Conservation (phyloP, 352 stramenopile genomes). For the Phytophthora colocasiae region DNA sequence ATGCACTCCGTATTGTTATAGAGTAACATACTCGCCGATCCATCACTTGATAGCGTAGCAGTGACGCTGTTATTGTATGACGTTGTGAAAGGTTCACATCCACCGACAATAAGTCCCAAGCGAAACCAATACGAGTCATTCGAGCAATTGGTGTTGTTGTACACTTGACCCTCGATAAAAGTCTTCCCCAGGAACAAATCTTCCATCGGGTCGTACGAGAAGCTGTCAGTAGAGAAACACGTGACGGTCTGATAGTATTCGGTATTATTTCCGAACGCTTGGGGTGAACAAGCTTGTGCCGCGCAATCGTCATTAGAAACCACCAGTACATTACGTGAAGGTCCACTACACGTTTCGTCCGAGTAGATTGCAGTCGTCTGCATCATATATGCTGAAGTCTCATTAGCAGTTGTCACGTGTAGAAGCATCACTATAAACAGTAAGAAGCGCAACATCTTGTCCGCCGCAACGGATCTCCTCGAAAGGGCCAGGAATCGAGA, state of each 20-base stretch:
- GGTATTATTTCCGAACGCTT: conserved; percentile 18
- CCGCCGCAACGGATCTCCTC: not conserved
- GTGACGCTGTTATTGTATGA: conserved; percentile 26
- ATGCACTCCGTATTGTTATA: conserved; percentile 28
- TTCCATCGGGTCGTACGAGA: conserved; percentile 29
- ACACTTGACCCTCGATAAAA: conserved; percentile 29
- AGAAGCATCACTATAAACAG: not conserved
- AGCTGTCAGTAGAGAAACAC: conserved; percentile 26
- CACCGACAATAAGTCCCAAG: conserved; percentile 19
- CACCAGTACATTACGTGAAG: conserved; percentile 22
- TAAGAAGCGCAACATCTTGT: not conserved
- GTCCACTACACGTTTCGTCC: conserved; percentile 16
- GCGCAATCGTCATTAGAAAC: conserved; percentile 24
- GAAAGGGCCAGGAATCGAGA: not conserved
- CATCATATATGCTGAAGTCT: conserved; percentile 27
- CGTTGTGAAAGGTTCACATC: conserved; percentile 26
- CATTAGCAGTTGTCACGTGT: not conserved
- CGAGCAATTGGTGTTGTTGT: conserved; percentile 25
- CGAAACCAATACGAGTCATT: conserved; percentile 24
- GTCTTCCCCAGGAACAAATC: conserved; percentile 21
- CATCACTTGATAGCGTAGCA: conserved; percentile 17
- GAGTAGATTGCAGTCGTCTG: conserved; percentile 30
- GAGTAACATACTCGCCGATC: conserved; percentile 21
- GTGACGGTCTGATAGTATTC: conserved; percentile 21
- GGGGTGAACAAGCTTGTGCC: conserved; percentile 11